Base-by-base conservation (phyloP, 1,284 basidiomycete species). In the Psilocybe mexicana region DNA sequence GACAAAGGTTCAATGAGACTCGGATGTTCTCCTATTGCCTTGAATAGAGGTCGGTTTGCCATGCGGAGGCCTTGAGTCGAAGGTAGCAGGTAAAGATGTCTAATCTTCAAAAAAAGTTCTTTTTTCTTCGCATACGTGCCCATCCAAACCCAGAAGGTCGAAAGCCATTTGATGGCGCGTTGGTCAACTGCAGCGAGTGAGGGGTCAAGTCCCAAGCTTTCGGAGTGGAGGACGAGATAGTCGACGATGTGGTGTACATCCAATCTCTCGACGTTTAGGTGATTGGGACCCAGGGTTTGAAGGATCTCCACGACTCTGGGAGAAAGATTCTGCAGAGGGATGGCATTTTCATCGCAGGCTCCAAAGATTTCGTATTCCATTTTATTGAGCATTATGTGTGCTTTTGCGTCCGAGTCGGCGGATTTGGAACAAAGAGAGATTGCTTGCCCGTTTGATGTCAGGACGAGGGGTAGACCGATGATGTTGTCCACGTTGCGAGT, bases 71-170 rank as follows among this genome's bases (percentile, higher is more conserved):
- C 70, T 5, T 58, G 59, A 6, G 62, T 65, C 0, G 70, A 70
- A 3, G 75, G 76, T 11, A 76, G 61, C 12, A 76, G 58, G 28
- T 60, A 65, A 5, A 75, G 52, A 3, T 58, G 26, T 5, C 43
- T 26, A 38, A 74, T 61, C 10, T 54, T 59, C 0, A 63, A 59
- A 30, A 69, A 69, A 1, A 74, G 53, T 11, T 63, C 51, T 2
- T 61, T 55, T 8, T 59, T 67, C n/a, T 48, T 40, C 0, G 43
- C 33, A 36, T 61, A 69, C 1, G 45, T 57, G 8, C 60, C 54
- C 33, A 74, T 48, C 76, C 76, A 78, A 2, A 56, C 43, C 76
- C 76, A 78, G 54, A 77, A 76, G 3, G 52, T 52, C 0, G 67
- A 65, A n/a, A 76, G 54, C 73, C 73, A 75, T 14, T 51, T 47